Evolutionary conservation across 2,329 filamentous ascomycete species (phyloP), one percentile per base, ranked within the genome.

Genomic region (Aschersonia sp.): DNA sequence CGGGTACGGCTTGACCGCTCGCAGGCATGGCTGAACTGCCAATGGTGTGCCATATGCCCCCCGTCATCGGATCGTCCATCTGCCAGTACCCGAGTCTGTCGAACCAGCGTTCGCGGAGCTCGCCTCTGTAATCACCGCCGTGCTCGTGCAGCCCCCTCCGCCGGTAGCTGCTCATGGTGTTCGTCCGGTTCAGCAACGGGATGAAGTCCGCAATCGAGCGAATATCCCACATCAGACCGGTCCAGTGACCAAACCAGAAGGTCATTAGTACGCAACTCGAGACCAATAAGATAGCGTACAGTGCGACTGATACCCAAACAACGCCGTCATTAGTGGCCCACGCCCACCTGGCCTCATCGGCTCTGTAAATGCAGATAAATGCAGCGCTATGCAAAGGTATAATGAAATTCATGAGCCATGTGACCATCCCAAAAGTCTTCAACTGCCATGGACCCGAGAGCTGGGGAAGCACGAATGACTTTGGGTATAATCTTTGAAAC

Each of bases 51-150:
- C 92, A 94, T 30, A 88, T 70, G 28, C 81, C 78, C 28, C 81
- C 78, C 3, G 77, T 73, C 4, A 76, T 73, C 51, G 73, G 72
- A 48, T 79, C 79, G 20, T 80, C 79, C 30, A 81, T 79, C 50
- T 77, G 78, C 87, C 89, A 96, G 64, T 94, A 94, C 5, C 89
- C 88, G n/a, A 96, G 73, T 43, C 84, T 75, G 55, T 91, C 81
- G 4, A 75, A 68, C 53, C 78, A 77, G 51, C 72, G 77, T 57
- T 70, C 75, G 45, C 65, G 68, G 43, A 77, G 71, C 52, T 71
- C 71, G 31, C 71, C 65, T 55, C 65, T 66, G 56, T 84, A 77
- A 35, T 78, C 71, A 32, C 64, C 58, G 45, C 72, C 69, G 12
- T 65, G 67, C 5, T 65, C 63, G 43, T 79, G 72, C 0, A 78